These are phyloP conservation scores for Fusarium coffeatum DNA, from an alignment of 2,329 filamentous ascomycete genomes.

Conservation along the genomic window DNA sequence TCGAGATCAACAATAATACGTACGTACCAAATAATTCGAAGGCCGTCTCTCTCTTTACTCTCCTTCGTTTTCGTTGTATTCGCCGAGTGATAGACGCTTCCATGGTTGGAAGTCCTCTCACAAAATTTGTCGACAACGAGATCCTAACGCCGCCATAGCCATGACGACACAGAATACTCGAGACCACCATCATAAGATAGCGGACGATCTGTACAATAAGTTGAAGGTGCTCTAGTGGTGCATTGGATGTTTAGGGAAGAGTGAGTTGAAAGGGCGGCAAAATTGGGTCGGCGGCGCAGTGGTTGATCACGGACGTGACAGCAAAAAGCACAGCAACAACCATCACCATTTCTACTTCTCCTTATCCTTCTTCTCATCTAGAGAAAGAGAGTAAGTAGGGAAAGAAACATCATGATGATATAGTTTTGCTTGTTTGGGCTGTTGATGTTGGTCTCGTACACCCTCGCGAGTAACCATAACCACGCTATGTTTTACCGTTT, in stretches of 20 bases:
- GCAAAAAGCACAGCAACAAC: background rate
- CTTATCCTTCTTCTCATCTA: fast-evolving
- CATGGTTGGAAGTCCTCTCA: background rate
- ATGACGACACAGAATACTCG: background rate
- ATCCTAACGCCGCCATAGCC: background rate
- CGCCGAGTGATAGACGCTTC: background rate
- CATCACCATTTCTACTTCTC: background rate
- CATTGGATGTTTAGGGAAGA: background rate
- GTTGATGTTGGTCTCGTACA: conserved; percentile 25
- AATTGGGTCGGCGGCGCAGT: background rate
- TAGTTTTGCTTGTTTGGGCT: conserved; percentile 1
- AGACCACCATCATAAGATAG: background rate
- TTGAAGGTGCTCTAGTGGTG: fast-evolving
- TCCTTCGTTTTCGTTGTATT: fast-evolving
- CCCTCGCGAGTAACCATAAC: conserved; percentile 38
- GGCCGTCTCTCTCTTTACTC: fast-evolving
- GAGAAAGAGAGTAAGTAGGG: background rate
- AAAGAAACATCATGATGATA: background rate
- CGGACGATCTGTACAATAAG: fast-evolving
- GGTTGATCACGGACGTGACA: background rate
- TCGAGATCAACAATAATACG: background rate
- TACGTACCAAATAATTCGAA: background rate
- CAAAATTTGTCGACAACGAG: background rate
- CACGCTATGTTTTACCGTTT: conserved; percentile 17
- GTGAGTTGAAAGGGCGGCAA: background rate